These are phyloP conservation scores for Cupressus sempervirens DNA, from an alignment of 75 land plant species.

Conservation along the genomic window DNA sequence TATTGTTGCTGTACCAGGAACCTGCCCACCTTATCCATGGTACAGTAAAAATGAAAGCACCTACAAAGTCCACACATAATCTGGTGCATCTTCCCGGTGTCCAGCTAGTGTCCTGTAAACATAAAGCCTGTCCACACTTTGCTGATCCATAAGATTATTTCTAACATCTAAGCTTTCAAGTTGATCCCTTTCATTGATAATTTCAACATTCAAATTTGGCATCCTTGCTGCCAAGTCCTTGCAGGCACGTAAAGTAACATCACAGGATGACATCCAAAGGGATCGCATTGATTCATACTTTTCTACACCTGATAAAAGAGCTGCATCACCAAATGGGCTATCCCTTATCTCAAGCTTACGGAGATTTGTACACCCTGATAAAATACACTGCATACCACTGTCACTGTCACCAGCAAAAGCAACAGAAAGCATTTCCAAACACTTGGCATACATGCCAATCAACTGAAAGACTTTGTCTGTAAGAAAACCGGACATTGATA, in stretches of 20 bases:
- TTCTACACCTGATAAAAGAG: constrained; percentile 59
- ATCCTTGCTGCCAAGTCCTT: constrained; percentile 56
- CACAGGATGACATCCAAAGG: constrained; percentile 95
- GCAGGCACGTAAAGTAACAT: constrained; percentile 63
- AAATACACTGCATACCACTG: constrained; percentile 65
- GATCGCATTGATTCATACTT: constrained; percentile 96
- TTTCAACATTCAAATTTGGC: constrained; percentile 82
- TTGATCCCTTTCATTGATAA: constrained; percentile 54
- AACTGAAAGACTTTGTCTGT: constrained; percentile 76
- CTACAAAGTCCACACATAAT: constrained; percentile 57
- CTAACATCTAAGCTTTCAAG: constrained; percentile 15
- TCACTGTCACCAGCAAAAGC: constrained; percentile 91
- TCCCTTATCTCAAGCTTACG: constrained; percentile 86
- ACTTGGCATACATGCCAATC: constrained; percentile 75
- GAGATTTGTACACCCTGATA: constrained; percentile 75
- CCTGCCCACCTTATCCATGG: constrained; percentile 5
- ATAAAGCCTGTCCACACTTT: constrained; percentile 65
- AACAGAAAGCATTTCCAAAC: constrained; percentile 82
- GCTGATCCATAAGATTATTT: neutral
- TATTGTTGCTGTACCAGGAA: neutral
- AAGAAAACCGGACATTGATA: constrained; percentile 74
- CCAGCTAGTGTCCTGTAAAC: constrained; percentile 83
- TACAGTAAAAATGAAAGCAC: constrained; percentile 2
- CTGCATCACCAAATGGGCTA: constrained; percentile 82
- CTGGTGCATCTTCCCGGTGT: constrained; percentile 71